Evolutionary conservation across 805 yeast genomes (phyloP).

Genomic region (Pichia sporocuriosa): DNA sequence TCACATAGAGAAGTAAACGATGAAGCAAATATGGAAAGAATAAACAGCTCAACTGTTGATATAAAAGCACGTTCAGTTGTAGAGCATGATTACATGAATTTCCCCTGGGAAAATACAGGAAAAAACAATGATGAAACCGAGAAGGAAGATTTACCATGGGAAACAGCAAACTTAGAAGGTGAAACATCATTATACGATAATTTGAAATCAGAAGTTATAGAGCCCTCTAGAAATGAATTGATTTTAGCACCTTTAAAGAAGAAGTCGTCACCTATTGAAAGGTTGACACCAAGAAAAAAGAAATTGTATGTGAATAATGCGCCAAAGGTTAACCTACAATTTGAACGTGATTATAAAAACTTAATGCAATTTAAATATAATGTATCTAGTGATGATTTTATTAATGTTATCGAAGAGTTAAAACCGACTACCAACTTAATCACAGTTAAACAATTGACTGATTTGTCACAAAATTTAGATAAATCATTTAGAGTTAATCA

Average conservation of each 20-base stretch:
- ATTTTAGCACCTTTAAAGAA: slow-evolving; percentile 23
- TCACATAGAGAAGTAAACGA: neutral
- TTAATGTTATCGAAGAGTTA: slow-evolving; percentile 23
- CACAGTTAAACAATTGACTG: slow-evolving; percentile 19
- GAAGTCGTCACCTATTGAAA: slow-evolving; percentile 18
- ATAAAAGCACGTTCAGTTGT: neutral
- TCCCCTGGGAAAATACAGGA: slow-evolving; percentile 11
- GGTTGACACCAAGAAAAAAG: slow-evolving; percentile 12
- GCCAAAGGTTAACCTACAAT: neutral
- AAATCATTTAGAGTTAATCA: slow-evolving; percentile 21
- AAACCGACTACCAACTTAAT: slow-evolving; percentile 20
- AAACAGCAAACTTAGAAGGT: neutral
- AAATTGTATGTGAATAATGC: neutral
- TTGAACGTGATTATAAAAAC: slow-evolving; percentile 25
- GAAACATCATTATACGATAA: neutral
- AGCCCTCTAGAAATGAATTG: slow-evolving; percentile 16
- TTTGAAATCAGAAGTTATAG: slow-evolving; percentile 2
- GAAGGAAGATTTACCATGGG: slow-evolving; percentile 3
- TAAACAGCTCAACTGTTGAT: slow-evolving; percentile 6
- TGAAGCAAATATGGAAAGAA: slow-evolving; percentile 7
- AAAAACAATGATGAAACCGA: neutral
- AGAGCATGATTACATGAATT: neutral
- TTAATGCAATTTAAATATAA: slow-evolving; percentile 26
- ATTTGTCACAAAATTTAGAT: slow-evolving; percentile 13
- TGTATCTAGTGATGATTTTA: slow-evolving; percentile 20